Conservation (phyloP, 495 filamentous ascomycete genomes). For the Aspergillus bertholletiae region DNA sequence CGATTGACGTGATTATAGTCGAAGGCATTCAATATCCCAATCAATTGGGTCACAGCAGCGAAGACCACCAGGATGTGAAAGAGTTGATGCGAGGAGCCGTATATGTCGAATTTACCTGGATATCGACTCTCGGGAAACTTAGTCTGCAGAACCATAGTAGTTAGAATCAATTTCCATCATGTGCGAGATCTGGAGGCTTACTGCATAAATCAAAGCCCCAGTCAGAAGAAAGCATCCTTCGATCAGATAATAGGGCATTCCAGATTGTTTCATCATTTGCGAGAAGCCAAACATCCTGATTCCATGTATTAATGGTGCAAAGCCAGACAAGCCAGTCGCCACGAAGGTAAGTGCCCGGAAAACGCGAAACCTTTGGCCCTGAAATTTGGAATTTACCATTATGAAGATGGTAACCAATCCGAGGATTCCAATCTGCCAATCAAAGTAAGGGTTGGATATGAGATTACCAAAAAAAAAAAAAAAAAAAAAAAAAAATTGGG, state of each 20-base stretch:
- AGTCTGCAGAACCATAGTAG: constrained; percentile 22
- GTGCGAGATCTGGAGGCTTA: constrained; percentile 24
- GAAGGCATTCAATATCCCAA: constrained; percentile 38
- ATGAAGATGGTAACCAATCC: constrained; percentile 36
- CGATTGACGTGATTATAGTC: constrained; percentile 29
- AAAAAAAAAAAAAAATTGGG: background rate
- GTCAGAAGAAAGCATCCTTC: constrained; percentile 30
- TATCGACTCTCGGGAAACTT: constrained; percentile 38
- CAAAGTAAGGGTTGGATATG: constrained; percentile 9
- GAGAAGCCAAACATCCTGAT: constrained; percentile 36
- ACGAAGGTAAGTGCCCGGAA: constrained; percentile 44
- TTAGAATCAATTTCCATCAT: constrained; percentile 13
- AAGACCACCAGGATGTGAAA: constrained; percentile 44
- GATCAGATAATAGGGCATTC: constrained; percentile 23
- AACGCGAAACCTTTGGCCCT: constrained; percentile 37
- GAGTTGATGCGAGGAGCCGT: constrained; percentile 38
- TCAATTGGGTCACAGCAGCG: constrained; percentile 35
- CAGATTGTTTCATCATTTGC: constrained; percentile 35
- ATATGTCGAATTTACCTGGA: constrained; percentile 44
- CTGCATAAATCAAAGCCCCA: constrained; percentile 39
- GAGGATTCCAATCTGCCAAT: constrained; percentile 17
- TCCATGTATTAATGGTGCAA: constrained; percentile 46
- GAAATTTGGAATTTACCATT: constrained; percentile 35
- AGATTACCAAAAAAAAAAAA: background rate
- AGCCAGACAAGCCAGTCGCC: constrained; percentile 44